phyloP scores from a whole-genome alignment of 75 land plant species.

The Cryptomeria japonica region DNA sequence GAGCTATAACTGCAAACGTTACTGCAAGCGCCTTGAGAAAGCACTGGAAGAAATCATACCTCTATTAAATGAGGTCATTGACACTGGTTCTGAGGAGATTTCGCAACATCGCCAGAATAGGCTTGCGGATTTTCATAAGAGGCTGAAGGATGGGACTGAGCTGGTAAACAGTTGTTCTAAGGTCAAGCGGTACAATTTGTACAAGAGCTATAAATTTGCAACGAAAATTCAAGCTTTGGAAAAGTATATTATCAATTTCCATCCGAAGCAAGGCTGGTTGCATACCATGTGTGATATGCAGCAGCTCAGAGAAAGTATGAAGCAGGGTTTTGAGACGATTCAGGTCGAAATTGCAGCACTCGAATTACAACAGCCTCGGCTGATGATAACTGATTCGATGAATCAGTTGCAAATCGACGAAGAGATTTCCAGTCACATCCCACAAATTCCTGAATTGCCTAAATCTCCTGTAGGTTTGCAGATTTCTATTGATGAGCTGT shows the following conservation, averaged over 20 bases:
- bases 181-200: background rate
- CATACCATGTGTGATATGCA: background rate
- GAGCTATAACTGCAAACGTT: background rate
- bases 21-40: background rate
- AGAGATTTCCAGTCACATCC: background rate
- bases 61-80: background rate
- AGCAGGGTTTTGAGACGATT: background rate
- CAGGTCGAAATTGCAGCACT: no score
- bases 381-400: background rate
- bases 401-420: background rate
- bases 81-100: background rate
- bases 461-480: background rate
- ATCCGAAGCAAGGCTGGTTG: background rate
- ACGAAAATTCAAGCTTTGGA: conserved; percentile 1
- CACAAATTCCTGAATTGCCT: background rate
- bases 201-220: background rate
- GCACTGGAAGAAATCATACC: background rate
- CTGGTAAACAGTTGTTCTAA: background rate
- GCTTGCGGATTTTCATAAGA: background rate
- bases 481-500: background rate
- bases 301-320: background rate
- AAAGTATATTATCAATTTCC: background rate
- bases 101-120: background rate
- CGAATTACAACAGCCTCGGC: background rate
- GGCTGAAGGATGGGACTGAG: background rate